These are phyloP conservation scores for Brassica nigra DNA, from an alignment of 345 rosid genomes.

Conservation along the genomic window DNA sequence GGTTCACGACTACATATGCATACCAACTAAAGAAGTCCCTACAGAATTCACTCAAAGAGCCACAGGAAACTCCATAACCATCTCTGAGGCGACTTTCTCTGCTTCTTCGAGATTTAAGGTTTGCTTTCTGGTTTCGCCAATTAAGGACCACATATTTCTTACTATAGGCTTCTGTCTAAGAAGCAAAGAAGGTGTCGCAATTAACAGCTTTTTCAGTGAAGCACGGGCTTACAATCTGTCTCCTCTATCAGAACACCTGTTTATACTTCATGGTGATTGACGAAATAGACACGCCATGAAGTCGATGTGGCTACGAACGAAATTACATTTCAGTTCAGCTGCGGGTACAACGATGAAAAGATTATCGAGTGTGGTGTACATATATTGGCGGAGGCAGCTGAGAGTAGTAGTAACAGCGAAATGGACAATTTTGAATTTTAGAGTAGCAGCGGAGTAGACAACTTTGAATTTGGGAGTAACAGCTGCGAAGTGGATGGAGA, in stretches of 20 bases:
- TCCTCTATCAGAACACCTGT: not conserved
- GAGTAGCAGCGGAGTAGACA: not conserved
- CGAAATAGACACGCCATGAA: not conserved
- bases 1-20: not conserved
- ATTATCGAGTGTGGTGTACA: slow-evolving; percentile 20
- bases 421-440: not conserved
- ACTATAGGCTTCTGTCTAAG: not conserved
- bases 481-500: not conserved
- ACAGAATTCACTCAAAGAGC: slow-evolving; percentile 11
- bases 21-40: slow-evolving; percentile 8
- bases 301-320: not conserved
- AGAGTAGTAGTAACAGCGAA: not conserved
- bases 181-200: not conserved
- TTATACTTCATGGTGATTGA: not conserved
- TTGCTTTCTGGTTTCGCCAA: not conserved
- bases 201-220: not conserved
- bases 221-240: not conserved
- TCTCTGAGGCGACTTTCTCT: not conserved
- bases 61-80: not conserved
- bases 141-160: fast-evolving
- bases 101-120: not conserved
- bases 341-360: not conserved
- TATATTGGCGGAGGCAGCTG: not conserved
- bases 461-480: not conserved
- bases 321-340: not conserved